phyloP scores from a whole-genome alignment of 192 early-diverging fungal genomes.

The Glomus cerebriforme region DNA sequence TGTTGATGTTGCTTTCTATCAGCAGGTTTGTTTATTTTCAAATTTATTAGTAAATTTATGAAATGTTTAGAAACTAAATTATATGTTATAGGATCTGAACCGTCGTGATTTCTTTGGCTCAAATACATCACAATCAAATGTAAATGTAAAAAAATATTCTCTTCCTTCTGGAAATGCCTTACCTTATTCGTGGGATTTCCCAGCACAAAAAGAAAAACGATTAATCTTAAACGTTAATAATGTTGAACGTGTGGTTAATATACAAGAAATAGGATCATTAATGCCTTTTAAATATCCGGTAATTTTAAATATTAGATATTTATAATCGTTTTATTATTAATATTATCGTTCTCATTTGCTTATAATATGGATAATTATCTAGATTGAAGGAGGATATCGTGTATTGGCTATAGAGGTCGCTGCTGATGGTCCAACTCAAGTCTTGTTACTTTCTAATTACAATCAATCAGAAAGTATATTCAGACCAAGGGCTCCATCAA shows the following conservation, averaged over 20 bases:
- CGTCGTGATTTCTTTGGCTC: slow-evolving; percentile 18
- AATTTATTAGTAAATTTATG: not conserved
- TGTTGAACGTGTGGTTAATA: slow-evolving; percentile 73
- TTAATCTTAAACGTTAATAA: slow-evolving; percentile 79
- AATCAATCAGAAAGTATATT: slow-evolving; percentile 67
- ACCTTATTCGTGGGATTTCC: slow-evolving; percentile 92
- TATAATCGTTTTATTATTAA: not conserved
- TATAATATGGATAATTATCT: not conserved
- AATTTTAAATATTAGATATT: slow-evolving; percentile 16
- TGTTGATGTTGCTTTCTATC: slow-evolving; percentile 76
- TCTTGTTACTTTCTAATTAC: slow-evolving; percentile 69
- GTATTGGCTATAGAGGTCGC: slow-evolving; percentile 75
- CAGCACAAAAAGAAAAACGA: slow-evolving; percentile 68
- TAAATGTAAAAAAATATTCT: slow-evolving; percentile 48
- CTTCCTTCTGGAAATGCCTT: slow-evolving; percentile 57
- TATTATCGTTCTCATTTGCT: not conserved
- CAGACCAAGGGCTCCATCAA: slow-evolving; percentile 41
- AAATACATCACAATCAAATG: not conserved
- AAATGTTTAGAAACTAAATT: not conserved
- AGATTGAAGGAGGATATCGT: slow-evolving; percentile 32
- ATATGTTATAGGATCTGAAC: slow-evolving; percentile 33
- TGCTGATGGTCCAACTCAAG: slow-evolving; percentile 68
- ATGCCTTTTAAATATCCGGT: slow-evolving; percentile 82
- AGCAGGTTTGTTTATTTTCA: slow-evolving; percentile 53
- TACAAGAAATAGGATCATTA: slow-evolving; percentile 88